Evolutionary conservation across 1,139 yeast genomes (phyloP).

Genomic region (Lodderomyces metapsilosis): DNA sequence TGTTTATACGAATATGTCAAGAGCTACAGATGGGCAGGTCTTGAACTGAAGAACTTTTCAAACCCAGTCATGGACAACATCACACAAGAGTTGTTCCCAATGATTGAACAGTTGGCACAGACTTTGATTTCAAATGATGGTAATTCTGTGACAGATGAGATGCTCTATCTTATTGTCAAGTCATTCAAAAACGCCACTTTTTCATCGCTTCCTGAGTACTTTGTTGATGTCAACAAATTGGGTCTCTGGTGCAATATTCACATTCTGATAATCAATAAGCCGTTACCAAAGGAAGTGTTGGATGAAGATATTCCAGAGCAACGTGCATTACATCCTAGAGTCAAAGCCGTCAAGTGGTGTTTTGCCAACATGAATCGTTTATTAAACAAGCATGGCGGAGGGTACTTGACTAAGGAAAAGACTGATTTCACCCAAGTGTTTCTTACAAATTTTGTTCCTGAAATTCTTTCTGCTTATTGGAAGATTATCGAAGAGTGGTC

Average conservation of each 20-base stretch:
- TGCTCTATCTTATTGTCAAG: slow-evolving; percentile 61
- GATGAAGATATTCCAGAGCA: slow-evolving; percentile 36
- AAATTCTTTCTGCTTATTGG: slow-evolving; percentile 59
- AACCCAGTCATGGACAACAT: slow-evolving; percentile 50
- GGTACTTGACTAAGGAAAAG: slow-evolving; percentile 34
- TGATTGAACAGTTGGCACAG: slow-evolving; percentile 49
- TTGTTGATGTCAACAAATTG: slow-evolving; percentile 49
- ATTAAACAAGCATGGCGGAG: slow-evolving; percentile 55
- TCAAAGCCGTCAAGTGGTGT: slow-evolving; percentile 71
- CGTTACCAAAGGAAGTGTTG: slow-evolving; percentile 37
- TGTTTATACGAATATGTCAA: slow-evolving; percentile 55
- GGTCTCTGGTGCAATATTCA: slow-evolving; percentile 68
- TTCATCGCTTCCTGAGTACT: slow-evolving; percentile 57
- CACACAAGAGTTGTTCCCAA: slow-evolving; percentile 51
- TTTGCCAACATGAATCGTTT: slow-evolving; percentile 66
- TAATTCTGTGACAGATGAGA: slow-evolving; percentile 42
- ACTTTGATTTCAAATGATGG: slow-evolving; percentile 32
- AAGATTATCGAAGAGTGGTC: slow-evolving; percentile 61
- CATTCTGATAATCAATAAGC: slow-evolving; percentile 47
- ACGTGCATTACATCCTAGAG: slow-evolving; percentile 44
- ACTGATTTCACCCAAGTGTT: slow-evolving; percentile 47
- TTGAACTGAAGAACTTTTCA: slow-evolving; percentile 39
- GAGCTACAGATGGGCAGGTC: slow-evolving; percentile 56
- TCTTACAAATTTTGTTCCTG: slow-evolving; percentile 56
- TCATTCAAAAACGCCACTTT: slow-evolving; percentile 63